A percentile compares a stretch with the other conserved stretches of the same genome.
Conservation (phyloP, 2,329 filamentous ascomycete genomes). For the Paecilomyces sp. region DNA sequence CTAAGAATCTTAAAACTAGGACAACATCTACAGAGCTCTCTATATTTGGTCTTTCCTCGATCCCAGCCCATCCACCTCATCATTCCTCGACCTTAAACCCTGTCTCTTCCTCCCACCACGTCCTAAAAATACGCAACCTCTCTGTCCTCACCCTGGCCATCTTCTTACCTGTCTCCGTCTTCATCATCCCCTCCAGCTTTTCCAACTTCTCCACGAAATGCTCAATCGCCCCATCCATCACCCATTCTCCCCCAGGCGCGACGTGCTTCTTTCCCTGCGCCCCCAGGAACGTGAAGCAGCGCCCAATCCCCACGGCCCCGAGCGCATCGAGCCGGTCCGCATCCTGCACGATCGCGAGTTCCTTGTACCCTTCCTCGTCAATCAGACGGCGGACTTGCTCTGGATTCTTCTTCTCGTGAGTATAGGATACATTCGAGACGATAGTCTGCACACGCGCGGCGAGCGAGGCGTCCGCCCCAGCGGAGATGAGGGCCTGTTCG, state of each 20-base stretch:
- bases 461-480: conserved; percentile 50
- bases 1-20: too few relatives aligned
- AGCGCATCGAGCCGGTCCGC: conserved; percentile 89
- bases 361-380: conserved; percentile 50
- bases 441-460: conserved; percentile 64
- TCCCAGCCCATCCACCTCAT: not conserved
- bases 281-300: conserved; percentile 70
- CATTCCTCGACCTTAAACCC: conserved; percentile 2
- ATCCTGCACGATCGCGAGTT: conserved; percentile 82
- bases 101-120: conserved; percentile 51
- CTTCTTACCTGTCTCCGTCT: conserved; percentile 46
- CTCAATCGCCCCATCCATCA: conserved; percentile 58
- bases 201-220: conserved; percentile 75
- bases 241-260: conserved; percentile 21
- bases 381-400: conserved; percentile 55
- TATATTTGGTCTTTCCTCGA: not conserved
- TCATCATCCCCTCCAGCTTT: conserved; percentile 54
- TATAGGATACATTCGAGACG: conserved; percentile 71
- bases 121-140: conserved; percentile 42
- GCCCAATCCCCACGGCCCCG: conserved; percentile 74
- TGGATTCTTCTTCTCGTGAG: conserved; percentile 61
- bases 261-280: conserved; percentile 34
- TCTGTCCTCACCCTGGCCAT: conserved; percentile 45
- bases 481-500: conserved; percentile 17
- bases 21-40: not conserved